phyloP scores from a whole-genome alignment of 768 basidiomycete species.

The Amanita exitialis region DNA sequence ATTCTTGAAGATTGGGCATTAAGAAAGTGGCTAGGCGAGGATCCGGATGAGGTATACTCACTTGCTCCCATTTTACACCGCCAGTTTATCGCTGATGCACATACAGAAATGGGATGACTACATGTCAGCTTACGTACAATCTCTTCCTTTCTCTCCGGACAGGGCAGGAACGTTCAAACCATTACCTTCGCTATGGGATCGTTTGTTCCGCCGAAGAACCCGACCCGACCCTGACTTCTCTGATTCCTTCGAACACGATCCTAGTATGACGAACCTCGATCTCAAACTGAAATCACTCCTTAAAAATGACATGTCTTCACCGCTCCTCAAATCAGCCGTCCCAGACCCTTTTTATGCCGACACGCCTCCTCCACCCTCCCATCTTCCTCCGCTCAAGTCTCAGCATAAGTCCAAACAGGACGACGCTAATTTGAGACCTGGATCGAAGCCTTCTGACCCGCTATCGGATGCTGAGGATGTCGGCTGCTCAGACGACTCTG shows the following conservation, averaged over 20 bases:
- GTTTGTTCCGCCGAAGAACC: conserved; percentile 22
- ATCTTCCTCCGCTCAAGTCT: not conserved
- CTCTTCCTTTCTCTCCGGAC: conserved; percentile 41
- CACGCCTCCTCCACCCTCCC: conserved; percentile 2
- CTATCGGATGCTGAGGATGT: not conserved
- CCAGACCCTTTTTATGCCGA: conserved; percentile 1
- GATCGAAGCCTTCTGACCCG: not conserved
- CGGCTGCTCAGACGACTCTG: not conserved
- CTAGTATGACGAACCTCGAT: not conserved
- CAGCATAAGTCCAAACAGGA: not conserved
- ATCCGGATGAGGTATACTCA: conserved; percentile 69
- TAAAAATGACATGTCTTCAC: not conserved
- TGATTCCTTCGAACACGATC: not conserved
- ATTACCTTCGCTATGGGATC: too few species aligned
- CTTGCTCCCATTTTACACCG: too few species aligned
- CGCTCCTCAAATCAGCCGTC: not conserved
- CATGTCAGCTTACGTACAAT: too few species aligned
- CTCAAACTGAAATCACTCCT: conserved; percentile 1
- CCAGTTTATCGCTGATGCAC: too few species aligned
- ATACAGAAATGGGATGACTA: too few species aligned
- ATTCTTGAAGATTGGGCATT: conserved; percentile 46
- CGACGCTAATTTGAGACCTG: not conserved
- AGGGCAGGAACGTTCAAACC: too few species aligned
- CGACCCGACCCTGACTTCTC: not conserved
- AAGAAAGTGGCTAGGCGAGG: conserved; percentile 45